Base-by-base conservation (phyloP, 352 stramenopile genomes). In the Albugo candida region DNA sequence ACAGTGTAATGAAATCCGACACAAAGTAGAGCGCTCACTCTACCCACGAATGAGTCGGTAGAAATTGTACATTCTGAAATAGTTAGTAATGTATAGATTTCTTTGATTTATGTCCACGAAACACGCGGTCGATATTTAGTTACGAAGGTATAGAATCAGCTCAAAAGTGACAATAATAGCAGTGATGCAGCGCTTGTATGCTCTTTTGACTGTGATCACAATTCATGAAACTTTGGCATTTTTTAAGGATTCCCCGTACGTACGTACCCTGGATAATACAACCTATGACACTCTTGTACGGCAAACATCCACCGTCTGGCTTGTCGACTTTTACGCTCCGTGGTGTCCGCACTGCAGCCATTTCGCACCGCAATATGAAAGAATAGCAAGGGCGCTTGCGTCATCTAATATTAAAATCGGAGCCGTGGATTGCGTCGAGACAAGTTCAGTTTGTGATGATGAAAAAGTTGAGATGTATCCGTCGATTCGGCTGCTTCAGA, bases 271-370 rank as follows among this genome's bases (percentile, higher is more conserved):
- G 5, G 60, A 54, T 24, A 20, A 51, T 10, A 47, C 56, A 41
- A 65, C 41, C 43, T 83, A 70, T 48, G 54, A 59, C n/a, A 49
- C 51, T 11, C 67, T 77, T 54, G 48, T 68, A 53, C 68, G 73
- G 47, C 56, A 57, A 39, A 68, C 65, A 5, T 45, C 70, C 52
- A 62, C 61, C 1, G 68, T 84, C 19, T 88, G 75, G 75, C 43
- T 87, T 37, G 63, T 92, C 21, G 75, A 92, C 52, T 92, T 85
- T 51, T 92, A 92, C 57, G 65, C 78, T 36, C 73, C 78, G 8
- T 88, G 75, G 78, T 92, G 78, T 51, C 70, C 70, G 19, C 78
- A 92, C 53, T 92, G 76, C 52, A 67, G 67, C 48, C 47, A 80
- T 24, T 84, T 92, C 37, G 78, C 78, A 40, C 75, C 78, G 5